Evolutionary conservation across 73 alveolate species (phyloP), one percentile per base, ranked within the genome.

Genomic region (Effrenium voratum): DNA sequence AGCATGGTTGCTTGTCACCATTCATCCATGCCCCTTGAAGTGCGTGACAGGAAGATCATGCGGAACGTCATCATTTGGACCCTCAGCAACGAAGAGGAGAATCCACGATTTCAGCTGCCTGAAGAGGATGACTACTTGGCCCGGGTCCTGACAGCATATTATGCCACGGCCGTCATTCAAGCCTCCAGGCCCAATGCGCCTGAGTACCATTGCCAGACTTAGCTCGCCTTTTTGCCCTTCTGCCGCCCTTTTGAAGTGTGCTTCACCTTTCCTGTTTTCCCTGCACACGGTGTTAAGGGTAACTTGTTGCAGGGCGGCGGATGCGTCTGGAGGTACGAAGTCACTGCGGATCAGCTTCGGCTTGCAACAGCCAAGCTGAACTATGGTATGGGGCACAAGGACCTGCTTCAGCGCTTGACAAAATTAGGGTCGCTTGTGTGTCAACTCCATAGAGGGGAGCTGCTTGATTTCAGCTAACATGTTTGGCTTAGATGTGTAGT

Each of bases 321-420:
- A n/a, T n/a, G n/a, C n/a, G n/a, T n/a, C n/a, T n/a, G n/a, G n/a
- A n/a, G n/a, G n/a, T n/a, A n/a, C n/a, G n/a, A n/a, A n/a, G n/a
- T n/a, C n/a, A n/a, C n/a, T n/a, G n/a, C n/a, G n/a, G 50, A 50
- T n/a, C 77, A 90, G 73, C 97, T 90, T 38, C 72, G 72, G n/a
- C 68, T 49, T 55, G 57, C 83, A n/a, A 50, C 66, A 8, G 68
- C 77, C 55, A 79, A 90, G 43, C 46, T 90, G 41, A 75, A 66
- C 43, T 90, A 90, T 30, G 97, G 97, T 47, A 45, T 90, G 97
- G 97, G 97, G 47, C 43, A 36, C 84, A 50, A 24, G 95, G 60
- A 43, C 72, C n/a, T 57, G n/a, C n/a, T n/a, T n/a, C n/a, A n/a
- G n/a, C n/a, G n/a, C 28, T 57, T 57, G 1, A 55, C n/a, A 57